phyloP scores from a whole-genome alignment of 2,329 filamentous ascomycete species.

The Aspergillus pseudoviridinutans region DNA sequence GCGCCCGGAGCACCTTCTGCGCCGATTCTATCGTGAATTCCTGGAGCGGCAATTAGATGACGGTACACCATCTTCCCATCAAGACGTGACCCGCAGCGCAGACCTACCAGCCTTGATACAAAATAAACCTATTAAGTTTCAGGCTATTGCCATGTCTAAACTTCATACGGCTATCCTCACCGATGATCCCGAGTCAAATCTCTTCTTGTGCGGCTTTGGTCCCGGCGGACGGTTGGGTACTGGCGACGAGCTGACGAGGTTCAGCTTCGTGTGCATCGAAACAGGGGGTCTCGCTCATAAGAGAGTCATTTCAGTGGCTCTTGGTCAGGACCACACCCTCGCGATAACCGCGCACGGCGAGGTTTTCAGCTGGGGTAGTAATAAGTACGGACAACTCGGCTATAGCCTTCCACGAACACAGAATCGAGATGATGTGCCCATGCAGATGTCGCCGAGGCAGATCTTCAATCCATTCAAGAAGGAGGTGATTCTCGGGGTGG shows the following conservation, averaged over 20 bases:
- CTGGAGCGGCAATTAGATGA: slow-evolving; percentile 39
- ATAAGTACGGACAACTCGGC: slow-evolving; percentile 78
- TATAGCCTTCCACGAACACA: slow-evolving; percentile 65
- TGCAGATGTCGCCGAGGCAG: slow-evolving; percentile 76
- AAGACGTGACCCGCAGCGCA: slow-evolving; percentile 35
- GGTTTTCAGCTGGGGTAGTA: slow-evolving; percentile 91
- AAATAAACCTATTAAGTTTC: slow-evolving; percentile 68
- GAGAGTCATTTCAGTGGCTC: slow-evolving; percentile 69
- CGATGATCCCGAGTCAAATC: slow-evolving; percentile 78
- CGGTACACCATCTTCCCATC: slow-evolving; percentile 16
- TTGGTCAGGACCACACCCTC: slow-evolving; percentile 89
- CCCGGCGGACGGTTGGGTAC: slow-evolving; percentile 84
- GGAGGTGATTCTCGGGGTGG: slow-evolving; percentile 73
- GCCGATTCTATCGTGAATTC: slow-evolving; percentile 68
- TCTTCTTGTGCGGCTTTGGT: slow-evolving; percentile 90
- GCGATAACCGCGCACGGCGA: slow-evolving; percentile 83
- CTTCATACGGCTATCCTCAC: slow-evolving; percentile 87
- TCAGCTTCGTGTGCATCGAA: slow-evolving; percentile 78
- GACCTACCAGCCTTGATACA: slow-evolving; percentile 70
- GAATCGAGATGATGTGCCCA: slow-evolving; percentile 74
- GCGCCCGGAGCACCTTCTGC: slow-evolving; percentile 72
- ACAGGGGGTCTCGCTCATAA: slow-evolving; percentile 68
- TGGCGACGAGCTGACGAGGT: slow-evolving; percentile 84
- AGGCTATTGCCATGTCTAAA: slow-evolving; percentile 84
- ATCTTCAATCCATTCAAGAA: slow-evolving; percentile 90